These are phyloP conservation scores for Lathyrus sativus DNA, from an alignment of 306 rosid genomes.

Conservation along the genomic window DNA sequence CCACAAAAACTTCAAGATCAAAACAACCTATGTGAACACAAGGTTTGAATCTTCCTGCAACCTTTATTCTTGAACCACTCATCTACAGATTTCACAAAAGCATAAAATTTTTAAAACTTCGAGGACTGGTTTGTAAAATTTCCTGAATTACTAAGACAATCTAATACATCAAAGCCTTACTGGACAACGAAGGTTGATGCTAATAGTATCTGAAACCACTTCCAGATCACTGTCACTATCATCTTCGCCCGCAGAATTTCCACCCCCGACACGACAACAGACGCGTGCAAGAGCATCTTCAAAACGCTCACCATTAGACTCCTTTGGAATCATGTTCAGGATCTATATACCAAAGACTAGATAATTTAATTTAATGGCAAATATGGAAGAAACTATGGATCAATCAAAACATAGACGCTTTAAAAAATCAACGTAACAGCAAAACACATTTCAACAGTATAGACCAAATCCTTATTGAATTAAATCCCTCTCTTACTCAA, in stretches of 20 bases:
- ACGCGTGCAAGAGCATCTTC: conserved; percentile 96
- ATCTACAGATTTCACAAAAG: conserved; percentile 55
- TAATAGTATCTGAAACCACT: conserved; percentile 87
- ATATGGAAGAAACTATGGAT: background rate
- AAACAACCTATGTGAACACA: conserved; percentile 96
- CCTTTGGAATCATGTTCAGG: conserved; percentile 77
- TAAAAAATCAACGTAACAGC: conserved; percentile 15
- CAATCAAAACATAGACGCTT: conserved; percentile 4
- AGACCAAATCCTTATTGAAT: conserved; percentile 22
- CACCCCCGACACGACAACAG: conserved; percentile 78
- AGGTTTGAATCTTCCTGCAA: conserved; percentile 97
- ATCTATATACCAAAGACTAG: conserved; percentile 51
- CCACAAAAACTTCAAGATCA: conserved; percentile 98
- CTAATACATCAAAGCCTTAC: conserved; percentile 60
- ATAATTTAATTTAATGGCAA: conserved; percentile 19
- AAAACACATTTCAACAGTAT: conserved; percentile 21
- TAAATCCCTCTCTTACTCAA: conserved; percentile 1
- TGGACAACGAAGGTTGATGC: conserved; percentile 90
- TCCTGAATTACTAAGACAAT: conserved; percentile 9
- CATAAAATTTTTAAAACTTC: conserved; percentile 15
- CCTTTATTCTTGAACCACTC: conserved; percentile 99
- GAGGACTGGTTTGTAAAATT: conserved; percentile 32
- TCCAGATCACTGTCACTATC: conserved; percentile 96
- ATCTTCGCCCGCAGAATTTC: conserved; percentile 70
- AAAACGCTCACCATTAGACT: conserved; percentile 77